These are phyloP conservation scores for Globisporangium carolinianum DNA, from an alignment of 352 stramenopile species.

Conservation along the genomic window DNA sequence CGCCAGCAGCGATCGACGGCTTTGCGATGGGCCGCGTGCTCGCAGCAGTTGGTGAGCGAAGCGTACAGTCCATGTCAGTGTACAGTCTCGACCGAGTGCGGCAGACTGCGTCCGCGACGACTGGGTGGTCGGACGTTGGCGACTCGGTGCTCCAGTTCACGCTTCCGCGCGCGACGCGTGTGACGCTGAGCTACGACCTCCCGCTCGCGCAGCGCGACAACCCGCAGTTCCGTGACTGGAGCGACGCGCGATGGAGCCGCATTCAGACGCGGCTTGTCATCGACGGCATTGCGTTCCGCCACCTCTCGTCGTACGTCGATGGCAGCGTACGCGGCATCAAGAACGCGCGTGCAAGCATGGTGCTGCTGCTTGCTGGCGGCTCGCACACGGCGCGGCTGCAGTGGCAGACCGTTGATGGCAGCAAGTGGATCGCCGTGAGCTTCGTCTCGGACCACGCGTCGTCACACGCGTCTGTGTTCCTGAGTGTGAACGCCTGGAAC, in stretches of 20 bases:
- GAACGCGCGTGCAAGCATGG: conserved; percentile 60
- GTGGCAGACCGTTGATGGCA: conserved; percentile 74
- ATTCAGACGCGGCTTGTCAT: conserved; percentile 59
- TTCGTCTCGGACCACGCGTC: conserved; percentile 65
- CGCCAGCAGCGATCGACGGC: conserved; percentile 46
- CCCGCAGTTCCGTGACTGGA: conserved; percentile 51
- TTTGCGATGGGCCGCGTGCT: conserved; percentile 67
- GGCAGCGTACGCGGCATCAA: conserved; percentile 65
- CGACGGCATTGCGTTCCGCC: conserved; percentile 59
- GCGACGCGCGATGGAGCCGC: conserved; percentile 31
- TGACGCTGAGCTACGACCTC: conserved; percentile 69
- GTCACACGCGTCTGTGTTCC: conserved; percentile 63
- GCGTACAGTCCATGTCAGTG: conserved; percentile 39
- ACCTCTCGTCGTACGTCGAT: conserved; percentile 63
- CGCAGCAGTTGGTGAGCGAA: conserved; percentile 39
- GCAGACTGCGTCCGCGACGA: conserved; percentile 9
- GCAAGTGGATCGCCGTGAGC: conserved; percentile 52
- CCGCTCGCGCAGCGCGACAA: conserved; percentile 70
- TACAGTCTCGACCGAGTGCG: conserved; percentile 47
- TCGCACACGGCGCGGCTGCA: conserved; percentile 59
- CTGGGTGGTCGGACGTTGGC: conserved; percentile 63
- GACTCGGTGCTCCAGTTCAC: conserved; percentile 71
- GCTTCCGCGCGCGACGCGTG: conserved; percentile 40
- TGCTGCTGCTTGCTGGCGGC: conserved; percentile 42
- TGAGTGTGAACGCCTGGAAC: conserved; percentile 61